Percentiles rank a stretch among this genome's conserved stretches.
Evolutionary conservation across 2,329 filamentous ascomycete genomes (phyloP).

Genomic region (Curvularia lunata): DNA sequence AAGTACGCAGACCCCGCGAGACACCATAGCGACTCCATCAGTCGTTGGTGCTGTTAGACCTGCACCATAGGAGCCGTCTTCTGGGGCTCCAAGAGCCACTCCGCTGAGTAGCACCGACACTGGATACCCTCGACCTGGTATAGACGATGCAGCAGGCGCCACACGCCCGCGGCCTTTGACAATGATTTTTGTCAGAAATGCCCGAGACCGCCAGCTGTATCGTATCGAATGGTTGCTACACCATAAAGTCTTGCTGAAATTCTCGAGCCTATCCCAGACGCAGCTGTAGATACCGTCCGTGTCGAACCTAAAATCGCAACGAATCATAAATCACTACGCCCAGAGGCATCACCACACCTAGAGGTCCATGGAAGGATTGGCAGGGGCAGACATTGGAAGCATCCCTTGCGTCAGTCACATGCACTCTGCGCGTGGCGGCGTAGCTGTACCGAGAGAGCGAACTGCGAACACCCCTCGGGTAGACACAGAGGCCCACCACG

Average conservation of each 20-base stretch:
- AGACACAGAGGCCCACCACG: background rate
- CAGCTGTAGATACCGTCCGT: background rate
- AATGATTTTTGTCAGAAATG: background rate
- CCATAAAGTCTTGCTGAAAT: background rate
- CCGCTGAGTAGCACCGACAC: background rate
- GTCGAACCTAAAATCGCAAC: background rate
- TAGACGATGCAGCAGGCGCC: background rate
- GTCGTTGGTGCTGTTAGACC: background rate
- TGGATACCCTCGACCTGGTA: background rate
- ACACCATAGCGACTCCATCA: background rate
- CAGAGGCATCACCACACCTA: background rate
- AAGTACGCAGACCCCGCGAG: background rate
- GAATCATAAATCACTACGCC: background rate
- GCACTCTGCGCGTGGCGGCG: background rate
- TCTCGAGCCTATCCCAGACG: background rate
- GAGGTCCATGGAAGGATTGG: background rate
- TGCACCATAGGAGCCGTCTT: background rate
- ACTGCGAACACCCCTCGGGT: background rate
- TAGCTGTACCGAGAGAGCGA: constrained; percentile 1
- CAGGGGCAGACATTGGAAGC: background rate
- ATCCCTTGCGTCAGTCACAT: constrained; percentile 1
- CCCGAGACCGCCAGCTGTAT: background rate
- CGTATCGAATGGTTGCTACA: background rate
- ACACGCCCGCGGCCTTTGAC: background rate
- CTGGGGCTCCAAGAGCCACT: background rate